Conservation (phyloP, 805 yeast species). For the Yarrowia bubula region DNA sequence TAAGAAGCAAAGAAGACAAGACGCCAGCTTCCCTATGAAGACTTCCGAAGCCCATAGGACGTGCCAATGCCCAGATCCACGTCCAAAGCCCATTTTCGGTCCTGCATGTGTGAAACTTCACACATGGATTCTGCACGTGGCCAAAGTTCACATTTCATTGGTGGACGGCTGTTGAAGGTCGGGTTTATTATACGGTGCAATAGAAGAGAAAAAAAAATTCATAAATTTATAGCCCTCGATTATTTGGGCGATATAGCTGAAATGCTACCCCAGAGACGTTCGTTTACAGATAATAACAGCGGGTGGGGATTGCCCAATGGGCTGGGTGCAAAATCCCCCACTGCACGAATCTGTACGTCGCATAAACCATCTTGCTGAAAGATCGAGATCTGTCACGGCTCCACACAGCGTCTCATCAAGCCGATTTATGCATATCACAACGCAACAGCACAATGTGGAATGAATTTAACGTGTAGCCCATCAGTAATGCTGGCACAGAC, state of each 20-base stretch:
- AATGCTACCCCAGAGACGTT: too few relatives aligned
- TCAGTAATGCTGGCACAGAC: too few relatives aligned
- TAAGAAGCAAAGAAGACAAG: background rate
- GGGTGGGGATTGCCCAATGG: background rate
- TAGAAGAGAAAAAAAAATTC: background rate
- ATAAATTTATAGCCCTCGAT: too few relatives aligned
- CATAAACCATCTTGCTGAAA: background rate
- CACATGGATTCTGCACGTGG: constrained; percentile 27
- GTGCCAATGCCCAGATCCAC: background rate
- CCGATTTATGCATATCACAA: background rate
- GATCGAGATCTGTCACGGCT: background rate
- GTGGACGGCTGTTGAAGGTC: background rate
- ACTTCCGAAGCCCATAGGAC: too few relatives aligned
- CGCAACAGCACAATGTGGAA: too few relatives aligned
- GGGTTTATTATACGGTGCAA: background rate
- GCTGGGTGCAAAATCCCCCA: background rate
- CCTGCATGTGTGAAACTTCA: constrained; percentile 23
- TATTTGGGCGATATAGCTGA: too few relatives aligned
- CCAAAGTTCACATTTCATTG: constrained; percentile 15
- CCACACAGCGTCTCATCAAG: background rate
- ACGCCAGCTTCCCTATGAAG: too few relatives aligned
- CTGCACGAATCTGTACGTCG: constrained; percentile 5
- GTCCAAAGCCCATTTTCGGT: background rate
- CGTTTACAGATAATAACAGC: too few relatives aligned
- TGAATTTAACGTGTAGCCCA: too few relatives aligned